Evolutionary conservation across 495 filamentous ascomycete genomes (phyloP).

Genomic region (Penicillium odoratum): DNA sequence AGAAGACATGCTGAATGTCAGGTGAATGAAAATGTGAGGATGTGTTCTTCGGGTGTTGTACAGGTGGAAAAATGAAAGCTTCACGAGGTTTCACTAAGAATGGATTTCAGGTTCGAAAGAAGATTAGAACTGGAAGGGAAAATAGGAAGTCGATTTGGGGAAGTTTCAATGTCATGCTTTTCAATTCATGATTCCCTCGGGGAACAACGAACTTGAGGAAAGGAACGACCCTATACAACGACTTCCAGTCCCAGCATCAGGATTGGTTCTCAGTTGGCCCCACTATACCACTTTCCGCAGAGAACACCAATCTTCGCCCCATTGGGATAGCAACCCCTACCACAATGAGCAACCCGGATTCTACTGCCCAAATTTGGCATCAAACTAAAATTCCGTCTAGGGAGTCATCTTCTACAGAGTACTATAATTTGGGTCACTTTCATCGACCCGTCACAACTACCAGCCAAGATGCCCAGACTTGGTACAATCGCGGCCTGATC

Average conservation of each 20-base stretch:
- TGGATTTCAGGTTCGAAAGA: neutral
- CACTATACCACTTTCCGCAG: neutral
- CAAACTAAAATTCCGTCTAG: slow-evolving; percentile 9
- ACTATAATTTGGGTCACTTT: slow-evolving; percentile 60
- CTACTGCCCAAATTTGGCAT: slow-evolving; percentile 9
- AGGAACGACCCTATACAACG: no score
- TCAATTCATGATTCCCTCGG: no score
- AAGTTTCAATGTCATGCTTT: neutral
- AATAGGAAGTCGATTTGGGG: neutral
- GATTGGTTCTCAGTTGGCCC: neutral
- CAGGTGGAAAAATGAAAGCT: neutral
- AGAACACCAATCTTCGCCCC: slow-evolving; percentile 8
- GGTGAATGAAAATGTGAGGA: neutral
- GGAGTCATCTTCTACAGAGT: slow-evolving; percentile 17
- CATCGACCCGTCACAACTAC: slow-evolving; percentile 46
- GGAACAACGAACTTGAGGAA: neutral
- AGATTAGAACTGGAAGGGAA: neutral
- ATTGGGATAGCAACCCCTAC: neutral
- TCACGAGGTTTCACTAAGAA: neutral
- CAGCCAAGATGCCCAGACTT: slow-evolving; percentile 49
- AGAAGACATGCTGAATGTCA: slow-evolving; percentile 1
- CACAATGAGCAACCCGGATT: neutral
- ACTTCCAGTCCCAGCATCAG: neutral
- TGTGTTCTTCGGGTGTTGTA: slow-evolving; percentile 1
- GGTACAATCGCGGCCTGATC: slow-evolving; percentile 62